Evolutionary conservation across 176 grass and related monocot genomes (phyloP), one percentile per base, ranked within the genome.

Genomic region (Eragrostis nindensis): DNA sequence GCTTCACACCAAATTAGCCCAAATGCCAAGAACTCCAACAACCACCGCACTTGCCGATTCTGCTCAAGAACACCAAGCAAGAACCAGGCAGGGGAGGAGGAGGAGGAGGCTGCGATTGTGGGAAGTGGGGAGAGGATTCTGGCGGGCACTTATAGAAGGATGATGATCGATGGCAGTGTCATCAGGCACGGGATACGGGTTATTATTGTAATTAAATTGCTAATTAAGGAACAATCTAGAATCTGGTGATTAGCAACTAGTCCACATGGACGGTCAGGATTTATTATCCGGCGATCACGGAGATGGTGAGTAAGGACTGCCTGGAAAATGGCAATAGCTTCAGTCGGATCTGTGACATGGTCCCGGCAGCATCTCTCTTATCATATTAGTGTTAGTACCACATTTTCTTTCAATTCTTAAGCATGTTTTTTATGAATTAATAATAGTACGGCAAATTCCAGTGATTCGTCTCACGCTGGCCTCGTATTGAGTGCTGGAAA

Each of bases 61-160:
- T 6, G 26, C 21, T 53, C 70, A 73, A 73, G 50, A 39, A 55
- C 49, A 22, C 5, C 29, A 7, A 36, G 61, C 76, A 66, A 66
- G 62, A 66, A 52, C 76, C 46, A 11, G 18, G 29, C 30, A n/a
- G 19, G 11, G 18, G n/a, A n/a, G n/a, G 60, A 30, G 38, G 38
- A 43, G 61, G 62, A 53, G 61, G 62, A 36, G 47, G 62, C 46
- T 41, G 47, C 21, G 19, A 50, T 79, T 16, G 76, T 50, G 48
- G 47, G 4, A 38, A 26, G 62, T 15, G 55, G 7, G 63, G 32
- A 68, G 30, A 16, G 30, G 63, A 54, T 68, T 79, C 47, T 55
- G 62, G 47, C 76, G 30, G 47, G 62, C 21, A 79, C 77, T 79
- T 79, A 68, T 79, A 68, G 27, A 50, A 16, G 62, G 26, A 15